Evolutionary conservation across 2,329 filamentous ascomycete genomes (phyloP).

Genomic region (Orbilia oligospora): DNA sequence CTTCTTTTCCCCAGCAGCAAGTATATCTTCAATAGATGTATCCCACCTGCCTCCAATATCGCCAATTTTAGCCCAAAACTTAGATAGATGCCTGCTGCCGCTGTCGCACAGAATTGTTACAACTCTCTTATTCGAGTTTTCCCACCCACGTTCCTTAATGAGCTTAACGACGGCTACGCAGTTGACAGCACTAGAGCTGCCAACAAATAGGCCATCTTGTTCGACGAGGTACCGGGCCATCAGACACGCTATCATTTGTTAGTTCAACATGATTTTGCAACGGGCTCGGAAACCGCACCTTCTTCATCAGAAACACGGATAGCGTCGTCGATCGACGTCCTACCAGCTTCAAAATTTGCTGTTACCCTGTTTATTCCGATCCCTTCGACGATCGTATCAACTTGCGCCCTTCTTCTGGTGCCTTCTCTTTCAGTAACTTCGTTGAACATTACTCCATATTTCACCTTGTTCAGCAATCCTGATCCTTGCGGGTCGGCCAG

Average conservation of each 20-base stretch:
- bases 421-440: conserved; percentile 85
- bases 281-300: conserved; percentile 72
- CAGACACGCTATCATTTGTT: conserved; percentile 42
- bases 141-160: conserved; percentile 75
- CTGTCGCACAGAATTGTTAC: conserved; percentile 89
- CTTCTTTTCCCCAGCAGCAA: conserved; percentile 56
- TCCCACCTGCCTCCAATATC: conserved; percentile 73
- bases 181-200: conserved; percentile 96
- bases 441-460: conserved; percentile 96
- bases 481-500: conserved; percentile 95
- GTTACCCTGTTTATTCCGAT: conserved; percentile 97
- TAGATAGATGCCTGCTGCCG: conserved; percentile 85
- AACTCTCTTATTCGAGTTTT: conserved; percentile 74
- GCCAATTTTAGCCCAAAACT: conserved; percentile 84
- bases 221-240: conserved; percentile 99
- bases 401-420: conserved; percentile 87
- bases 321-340: conserved; percentile 89
- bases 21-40: conserved; percentile 73
- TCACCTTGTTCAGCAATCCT: conserved; percentile 90
- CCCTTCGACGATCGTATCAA: conserved; percentile 96
- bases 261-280: neutral
- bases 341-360: conserved; percentile 88
- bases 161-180: conserved; percentile 83
- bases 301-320: conserved; percentile 89
- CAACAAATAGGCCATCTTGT: conserved; percentile 93